Evolutionary conservation across 805 yeast genomes (phyloP), one percentile per base, ranked within the genome.

Genomic region (Nakazawaea holstii): DNA sequence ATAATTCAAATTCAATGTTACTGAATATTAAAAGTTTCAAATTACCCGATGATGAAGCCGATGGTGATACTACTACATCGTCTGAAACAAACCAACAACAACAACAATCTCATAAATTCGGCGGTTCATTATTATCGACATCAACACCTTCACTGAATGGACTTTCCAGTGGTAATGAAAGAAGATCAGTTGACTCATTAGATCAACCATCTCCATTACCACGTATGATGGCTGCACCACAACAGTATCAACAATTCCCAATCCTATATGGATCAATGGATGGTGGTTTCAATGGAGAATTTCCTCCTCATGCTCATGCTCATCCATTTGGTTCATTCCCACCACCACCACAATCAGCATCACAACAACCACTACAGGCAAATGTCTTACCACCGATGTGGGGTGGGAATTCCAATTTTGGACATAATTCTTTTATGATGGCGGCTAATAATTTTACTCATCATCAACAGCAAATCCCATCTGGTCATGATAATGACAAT

Each of bases 11-110:
- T 26, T 13, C 39, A 1, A 42, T 43, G 44, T 33, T 43, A 17
- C 39, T 37, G 32, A 38, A 37, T 27, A 37, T 46, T 30, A 46
- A 46, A 30, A 30, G 35, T 13, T 46, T 46, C 31, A 30, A 46
- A 28, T 24, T 46, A 8, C 49, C 49, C 5, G 49, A 46, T 15
- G 39, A 28, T 27, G 39, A 35, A 9, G n/a, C 14, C 26, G 45
- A 35, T n/a, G 32, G 8, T 7, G 37, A 36, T 9, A 30, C 29
- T 29, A 37, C 31, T n/a, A 17, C 41, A 6, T n/a, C 46, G 13
- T 36, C 46, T 20, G 44, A 41, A 17, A 35, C 35, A 9, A 10
- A 26, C 27, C 42, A 32, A 28, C 27, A 14, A 13, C 27, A 14
- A 13, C 17, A n/a, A 30, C 41, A 13, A 6, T 11, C 40, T 8